Evolutionary conservation across 768 basidiomycete species (phyloP), one percentile per base, ranked within the genome.

Genomic region (Termitomyces sp.): DNA sequence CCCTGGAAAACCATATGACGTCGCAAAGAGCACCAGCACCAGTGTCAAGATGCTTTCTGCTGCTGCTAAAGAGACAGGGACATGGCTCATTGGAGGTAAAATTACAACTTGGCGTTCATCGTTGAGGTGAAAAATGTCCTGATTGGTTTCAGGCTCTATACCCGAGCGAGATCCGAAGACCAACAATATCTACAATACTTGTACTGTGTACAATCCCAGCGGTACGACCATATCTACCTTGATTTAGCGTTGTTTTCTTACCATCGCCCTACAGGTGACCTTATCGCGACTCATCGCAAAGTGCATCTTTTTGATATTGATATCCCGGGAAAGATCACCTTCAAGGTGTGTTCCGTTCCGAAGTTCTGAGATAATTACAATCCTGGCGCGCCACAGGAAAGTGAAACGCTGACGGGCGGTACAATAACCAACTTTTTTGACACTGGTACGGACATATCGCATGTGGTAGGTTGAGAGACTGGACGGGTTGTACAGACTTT

Each of bases 301-400:
- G 84, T 98, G 2, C 97, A 99, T 70, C 79, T 99, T 5, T 99
- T 98, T 74, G 96, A 99, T 71, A 98, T 98, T 63, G 94, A 98
- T 69, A 96, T 99, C 55, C 91, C 91, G 0, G 94, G 93, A 16
- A 89, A 92, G 71, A 94, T 96, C 71, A 92, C 74, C 20, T 95
- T 95, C 82, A 92, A 92, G 80, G 94, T 88, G 59, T 46, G 65
- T 45, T 42, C 24, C 20, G 39, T 46, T 33, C 46, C 52, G 33
- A 46, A n/a, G n/a, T 12, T 44, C 49, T 32, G 35, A 33, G 33
- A 28, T 55, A 36, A 42, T 20, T 58, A 56, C 65, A 65, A 45
- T 33, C n/a, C 39, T 55, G 18, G 48, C 55, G 39, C 15, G 13
- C 24, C 46, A 18, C 69, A 94, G 92, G 94, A 96, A 76, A 94